These are phyloP conservation scores for Phytophthora pisi DNA, from an alignment of 352 stramenopile genomes.

Conservation along the genomic window DNA sequence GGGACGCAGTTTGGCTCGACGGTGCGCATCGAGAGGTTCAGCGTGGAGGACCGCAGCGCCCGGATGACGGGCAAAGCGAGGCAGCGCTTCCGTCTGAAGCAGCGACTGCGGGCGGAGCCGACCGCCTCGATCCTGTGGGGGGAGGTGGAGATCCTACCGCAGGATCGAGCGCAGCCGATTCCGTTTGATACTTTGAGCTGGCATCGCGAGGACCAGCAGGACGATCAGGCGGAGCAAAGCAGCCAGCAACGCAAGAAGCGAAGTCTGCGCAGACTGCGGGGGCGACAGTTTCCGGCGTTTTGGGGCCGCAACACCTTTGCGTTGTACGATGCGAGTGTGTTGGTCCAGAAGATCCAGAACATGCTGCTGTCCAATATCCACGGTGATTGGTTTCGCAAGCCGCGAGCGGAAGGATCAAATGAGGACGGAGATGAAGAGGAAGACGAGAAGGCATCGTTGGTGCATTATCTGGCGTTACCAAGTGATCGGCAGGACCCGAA, in stretches of 20 bases:
- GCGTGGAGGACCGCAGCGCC: slow-evolving; percentile 43
- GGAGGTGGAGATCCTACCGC: slow-evolving; percentile 70
- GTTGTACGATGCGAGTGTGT: slow-evolving; percentile 59
- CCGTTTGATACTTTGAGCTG: slow-evolving; percentile 43
- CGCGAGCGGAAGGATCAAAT: slow-evolving; percentile 14
- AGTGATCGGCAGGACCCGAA: slow-evolving; percentile 65
- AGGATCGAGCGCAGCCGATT: slow-evolving; percentile 44
- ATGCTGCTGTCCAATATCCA: slow-evolving; percentile 76
- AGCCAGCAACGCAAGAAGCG: slow-evolving; percentile 11
- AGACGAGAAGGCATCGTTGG: slow-evolving; percentile 27
- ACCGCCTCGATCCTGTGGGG: slow-evolving; percentile 27
- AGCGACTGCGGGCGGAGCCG: slow-evolving; percentile 24
- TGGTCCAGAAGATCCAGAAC: slow-evolving; percentile 72
- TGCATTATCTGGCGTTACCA: slow-evolving; percentile 40
- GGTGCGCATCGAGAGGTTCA: slow-evolving; percentile 73
- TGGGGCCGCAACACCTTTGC: slow-evolving; percentile 53
- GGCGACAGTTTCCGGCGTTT: slow-evolving; percentile 51
- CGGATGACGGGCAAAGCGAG: slow-evolving; percentile 66
- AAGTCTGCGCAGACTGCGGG: slow-evolving; percentile 22
- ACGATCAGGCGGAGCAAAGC: background rate
- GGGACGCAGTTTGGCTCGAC: slow-evolving; percentile 63
- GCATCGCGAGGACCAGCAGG: slow-evolving; percentile 7
- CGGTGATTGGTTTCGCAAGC: slow-evolving; percentile 71
- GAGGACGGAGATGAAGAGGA: slow-evolving; percentile 11
- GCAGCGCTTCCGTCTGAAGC: slow-evolving; percentile 66